A percentile compares a stretch with the other conserved stretches of the same genome.
These are phyloP conservation scores for Aspergillus carlsbadensis DNA, from an alignment of 495 filamentous ascomycete genomes.

Conservation along the genomic window DNA sequence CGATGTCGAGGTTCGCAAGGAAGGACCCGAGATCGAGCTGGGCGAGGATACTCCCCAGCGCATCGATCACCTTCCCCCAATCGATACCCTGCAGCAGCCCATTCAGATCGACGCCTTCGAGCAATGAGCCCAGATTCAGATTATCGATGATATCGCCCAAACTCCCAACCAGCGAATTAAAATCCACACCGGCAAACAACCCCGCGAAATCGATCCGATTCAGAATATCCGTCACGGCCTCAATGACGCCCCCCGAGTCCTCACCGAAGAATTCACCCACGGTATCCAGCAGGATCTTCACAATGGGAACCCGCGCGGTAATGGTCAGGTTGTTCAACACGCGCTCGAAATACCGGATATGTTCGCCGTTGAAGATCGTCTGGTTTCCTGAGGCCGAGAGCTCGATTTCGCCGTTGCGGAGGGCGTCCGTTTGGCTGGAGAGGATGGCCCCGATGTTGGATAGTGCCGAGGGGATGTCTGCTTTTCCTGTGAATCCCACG, in stretches of 20 bases:
- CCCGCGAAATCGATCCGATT: conserved; percentile 2
- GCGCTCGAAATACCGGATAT: conserved; percentile 42
- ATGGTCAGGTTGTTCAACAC: conserved; percentile 45
- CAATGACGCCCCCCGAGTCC: not conserved
- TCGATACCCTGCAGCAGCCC: not conserved
- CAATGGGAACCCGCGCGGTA: conserved; percentile 32
- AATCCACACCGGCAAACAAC: conserved; percentile 1
- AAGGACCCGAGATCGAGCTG: conserved; percentile 2
- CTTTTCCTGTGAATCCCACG: conserved; percentile 31
- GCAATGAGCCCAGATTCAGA: not conserved
- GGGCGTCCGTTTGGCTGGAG: conserved; percentile 26
- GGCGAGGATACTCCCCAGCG: not conserved
- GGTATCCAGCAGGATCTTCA: conserved; percentile 34
- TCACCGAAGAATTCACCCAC: conserved; percentile 13
- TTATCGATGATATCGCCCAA: conserved; percentile 1
- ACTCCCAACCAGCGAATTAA: not conserved
- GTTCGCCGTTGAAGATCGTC: conserved; percentile 40
- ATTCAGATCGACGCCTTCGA: not conserved
- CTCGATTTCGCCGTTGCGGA: conserved; percentile 37
- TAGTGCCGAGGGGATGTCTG: conserved; percentile 17
- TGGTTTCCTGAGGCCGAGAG: conserved; percentile 42
- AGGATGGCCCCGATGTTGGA: conserved; percentile 39
- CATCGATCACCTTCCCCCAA: not conserved
- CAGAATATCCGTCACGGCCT: not conserved
- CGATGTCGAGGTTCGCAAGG: not conserved